phyloP scores from a whole-genome alignment of 768 basidiomycete genomes.

The Leucocoprinus birnbaumii region DNA sequence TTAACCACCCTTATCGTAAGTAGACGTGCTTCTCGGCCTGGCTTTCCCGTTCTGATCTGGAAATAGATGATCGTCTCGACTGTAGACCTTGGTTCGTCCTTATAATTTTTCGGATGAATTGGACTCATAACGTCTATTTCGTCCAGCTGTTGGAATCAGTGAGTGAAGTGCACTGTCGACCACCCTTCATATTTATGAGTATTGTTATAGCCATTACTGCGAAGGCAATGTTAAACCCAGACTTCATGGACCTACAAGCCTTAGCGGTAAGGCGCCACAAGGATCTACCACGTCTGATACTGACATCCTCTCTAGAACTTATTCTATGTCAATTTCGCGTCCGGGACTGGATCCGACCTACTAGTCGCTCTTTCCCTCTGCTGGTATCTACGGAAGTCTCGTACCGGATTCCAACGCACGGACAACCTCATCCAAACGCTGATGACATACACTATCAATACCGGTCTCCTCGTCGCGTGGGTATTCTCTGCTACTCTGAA shows the following conservation, averaged over 20 bases:
- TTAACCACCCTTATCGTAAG: constrained; percentile 47
- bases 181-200: neutral
- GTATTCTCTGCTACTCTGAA: constrained; percentile 16
- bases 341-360: constrained; percentile 47
- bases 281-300: neutral
- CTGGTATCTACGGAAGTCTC: constrained; percentile 42
- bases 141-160: constrained; percentile 2
- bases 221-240: constrained; percentile 18
- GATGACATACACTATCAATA: constrained; percentile 52
- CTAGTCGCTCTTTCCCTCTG: constrained; percentile 48
- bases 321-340: constrained; percentile 51
- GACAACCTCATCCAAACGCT: constrained; percentile 46
- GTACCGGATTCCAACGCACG: constrained; percentile 54
- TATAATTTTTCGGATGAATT: neutral
- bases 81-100: constrained; percentile 34
- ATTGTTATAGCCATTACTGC: constrained; percentile 3
- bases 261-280: constrained; percentile 28
- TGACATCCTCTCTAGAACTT: constrained; percentile 31
- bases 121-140: neutral
- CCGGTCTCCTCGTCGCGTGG: constrained; percentile 43
- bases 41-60: neutral
- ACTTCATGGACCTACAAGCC: constrained; percentile 32
- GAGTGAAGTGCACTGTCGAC: neutral
- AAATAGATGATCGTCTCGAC: constrained; percentile 33
- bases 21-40: neutral